Base-by-base conservation (phyloP, 192 early-diverging fungal species). In the Coemansia furcata region DNA sequence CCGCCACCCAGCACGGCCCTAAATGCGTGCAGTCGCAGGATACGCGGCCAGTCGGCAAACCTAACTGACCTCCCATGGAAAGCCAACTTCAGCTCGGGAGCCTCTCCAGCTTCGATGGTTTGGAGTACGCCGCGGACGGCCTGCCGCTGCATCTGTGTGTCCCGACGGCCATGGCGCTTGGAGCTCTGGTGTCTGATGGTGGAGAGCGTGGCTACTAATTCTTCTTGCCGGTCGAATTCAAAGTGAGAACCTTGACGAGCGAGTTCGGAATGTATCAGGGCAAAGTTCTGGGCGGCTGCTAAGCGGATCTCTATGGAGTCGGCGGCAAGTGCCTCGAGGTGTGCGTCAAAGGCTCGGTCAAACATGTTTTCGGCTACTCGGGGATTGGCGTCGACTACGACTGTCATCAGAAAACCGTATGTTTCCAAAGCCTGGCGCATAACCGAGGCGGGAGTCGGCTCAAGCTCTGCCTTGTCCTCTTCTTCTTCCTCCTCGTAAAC, bases 211-310 rank as follows among this genome's bases (percentile, higher is more conserved):
- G 78, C 78, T 2, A 91, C 72, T 3, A 91, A 62, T 21, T 85
- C 87, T 8, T 89, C 79, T 64, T 89, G 74, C 47, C 81, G 81
- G 26, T 88, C 87, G 57, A 89, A 88, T 36, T 82, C 79, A 30
- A 63, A 77, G 44, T 35, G 44, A 39, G 2, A 30, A 1, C 21
- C 39, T 14, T 33, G 40, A 26, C 37, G 60, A 1, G 74, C 71
- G 14, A 89, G 55, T 30, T 84, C 84, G 66, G 89, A 86, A 59
- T 91, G 84, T 74, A 91, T 84, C 46, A 91, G 69, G 0, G 90
- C 91, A 76, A 91, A 87, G 70, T 90, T 88, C 78, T 91, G 89
- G 35, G 87, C 91, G 3, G 87, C 77, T 12, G 89, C 87, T 12
- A 91, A 81, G 7, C 91, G 83, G 12, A 90, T 75, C 9, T 91